Conservation (phyloP, 805 yeast species). For the Pichia californica region DNA sequence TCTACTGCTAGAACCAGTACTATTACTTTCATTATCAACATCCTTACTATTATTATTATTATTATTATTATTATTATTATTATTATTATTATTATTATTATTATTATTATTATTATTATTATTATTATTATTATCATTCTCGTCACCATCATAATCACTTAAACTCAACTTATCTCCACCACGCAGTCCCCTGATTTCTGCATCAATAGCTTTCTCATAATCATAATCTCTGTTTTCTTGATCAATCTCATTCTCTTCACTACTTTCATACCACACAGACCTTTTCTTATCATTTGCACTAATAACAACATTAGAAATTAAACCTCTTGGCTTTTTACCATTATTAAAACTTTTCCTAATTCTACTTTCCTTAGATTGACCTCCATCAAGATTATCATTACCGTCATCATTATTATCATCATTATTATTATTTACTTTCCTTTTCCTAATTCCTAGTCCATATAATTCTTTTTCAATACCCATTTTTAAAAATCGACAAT, state of each 20-base stretch:
- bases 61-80: too few species aligned
- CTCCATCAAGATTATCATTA: not conserved
- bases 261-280: too few species aligned
- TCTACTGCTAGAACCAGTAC: too few species aligned
- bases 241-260: not conserved
- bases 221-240: not conserved
- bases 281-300: too few species aligned
- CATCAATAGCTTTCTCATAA: not conserved
- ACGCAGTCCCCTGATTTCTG: not conserved
- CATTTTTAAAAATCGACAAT: not conserved
- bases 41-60: too few species aligned
- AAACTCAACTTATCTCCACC: too few species aligned
- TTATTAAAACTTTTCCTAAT: not conserved
- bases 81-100: too few species aligned
- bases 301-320: not conserved
- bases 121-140: not conserved
- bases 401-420: not conserved
- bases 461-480: conserved; percentile 4
- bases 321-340: not conserved
- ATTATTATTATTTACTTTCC: not conserved
- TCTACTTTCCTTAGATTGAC: too few species aligned
- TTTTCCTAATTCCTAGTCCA: conserved; percentile 1
- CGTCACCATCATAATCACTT: not conserved
- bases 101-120: not conserved
- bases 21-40: too few species aligned